Percentiles rank a stretch among this genome's conserved stretches.
phyloP scores from a whole-genome alignment of 371 early-diverging fungal genomes.

The Mucor sp. region DNA sequence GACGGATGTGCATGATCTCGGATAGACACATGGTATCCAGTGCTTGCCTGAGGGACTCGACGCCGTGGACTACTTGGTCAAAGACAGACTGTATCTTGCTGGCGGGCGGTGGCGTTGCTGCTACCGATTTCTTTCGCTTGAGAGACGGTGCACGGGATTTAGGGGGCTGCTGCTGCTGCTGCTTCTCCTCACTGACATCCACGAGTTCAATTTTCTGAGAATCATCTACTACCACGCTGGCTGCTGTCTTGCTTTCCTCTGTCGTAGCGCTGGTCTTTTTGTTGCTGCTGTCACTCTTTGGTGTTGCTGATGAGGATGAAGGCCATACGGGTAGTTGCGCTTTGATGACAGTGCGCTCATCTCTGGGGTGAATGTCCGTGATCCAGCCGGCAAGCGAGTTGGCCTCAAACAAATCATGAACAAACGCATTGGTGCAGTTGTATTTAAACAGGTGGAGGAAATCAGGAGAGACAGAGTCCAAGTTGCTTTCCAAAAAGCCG shows the following conservation, averaged over 20 bases:
- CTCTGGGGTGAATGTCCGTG: conserved; percentile 57
- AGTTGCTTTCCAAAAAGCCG: conserved; percentile 72
- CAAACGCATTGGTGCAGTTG: conserved; percentile 68
- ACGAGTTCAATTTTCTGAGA: neutral
- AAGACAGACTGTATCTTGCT: conserved; percentile 20
- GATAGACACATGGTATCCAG: conserved; percentile 64
- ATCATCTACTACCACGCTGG: neutral
- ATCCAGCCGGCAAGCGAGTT: conserved; percentile 36
- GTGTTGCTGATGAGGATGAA: neutral
- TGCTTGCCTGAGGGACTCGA: conserved; percentile 29
- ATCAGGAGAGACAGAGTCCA: conserved; percentile 74
- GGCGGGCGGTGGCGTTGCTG: conserved; percentile 1
- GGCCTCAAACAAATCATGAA: conserved; percentile 57
- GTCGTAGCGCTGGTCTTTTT: neutral
- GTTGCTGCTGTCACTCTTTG: neutral
- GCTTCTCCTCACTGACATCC: neutral
- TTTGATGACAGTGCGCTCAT: conserved; percentile 59
- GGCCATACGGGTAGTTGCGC: conserved; percentile 54
- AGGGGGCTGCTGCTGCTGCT: neutral
- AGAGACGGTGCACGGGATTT: neutral
- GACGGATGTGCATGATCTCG: conserved; percentile 59
- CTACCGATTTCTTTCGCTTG: neutral
- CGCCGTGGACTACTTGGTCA: conserved; percentile 27
- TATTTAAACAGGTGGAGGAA: conserved; percentile 75
- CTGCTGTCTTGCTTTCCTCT: neutral